Evolutionary conservation across 148 eudicot species (phyloP).

Genomic region (Suaeda aralocaspica): DNA sequence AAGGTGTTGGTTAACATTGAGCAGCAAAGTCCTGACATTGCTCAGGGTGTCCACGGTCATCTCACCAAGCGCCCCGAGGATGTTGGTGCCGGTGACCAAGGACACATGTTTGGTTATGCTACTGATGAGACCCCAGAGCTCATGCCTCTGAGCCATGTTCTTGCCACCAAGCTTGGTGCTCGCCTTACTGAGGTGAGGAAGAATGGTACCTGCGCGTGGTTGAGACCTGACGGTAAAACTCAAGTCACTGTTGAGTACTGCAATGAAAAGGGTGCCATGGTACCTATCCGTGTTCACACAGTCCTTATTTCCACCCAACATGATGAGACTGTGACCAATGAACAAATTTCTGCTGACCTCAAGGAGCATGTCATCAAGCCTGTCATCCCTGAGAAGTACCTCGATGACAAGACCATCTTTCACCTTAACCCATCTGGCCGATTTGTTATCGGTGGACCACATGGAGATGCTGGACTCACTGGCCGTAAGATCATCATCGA

Average conservation of each 20-base stretch:
- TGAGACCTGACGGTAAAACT: slow-evolving; percentile 71
- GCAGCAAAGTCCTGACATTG: slow-evolving; percentile 65
- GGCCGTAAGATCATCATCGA: slow-evolving; percentile 66
- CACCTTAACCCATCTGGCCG: slow-evolving; percentile 68
- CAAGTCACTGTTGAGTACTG: slow-evolving; percentile 68
- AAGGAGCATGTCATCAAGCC: slow-evolving; percentile 58
- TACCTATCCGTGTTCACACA: slow-evolving; percentile 63
- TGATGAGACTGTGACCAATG: slow-evolving; percentile 65
- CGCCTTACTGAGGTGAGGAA: slow-evolving; percentile 63
- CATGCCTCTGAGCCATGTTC: slow-evolving; percentile 68
- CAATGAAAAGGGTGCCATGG: slow-evolving; percentile 65
- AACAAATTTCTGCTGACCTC: slow-evolving; percentile 60
- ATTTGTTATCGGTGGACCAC: slow-evolving; percentile 72
- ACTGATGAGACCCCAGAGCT: slow-evolving; percentile 67
- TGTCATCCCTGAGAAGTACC: slow-evolving; percentile 47
- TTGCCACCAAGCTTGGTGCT: slow-evolving; percentile 65
- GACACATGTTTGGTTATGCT: slow-evolving; percentile 63
- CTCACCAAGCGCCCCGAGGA: slow-evolving; percentile 60
- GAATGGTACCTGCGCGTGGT: slow-evolving; percentile 58
- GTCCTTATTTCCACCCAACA: slow-evolving; percentile 70
- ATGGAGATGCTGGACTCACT: slow-evolving; percentile 65
- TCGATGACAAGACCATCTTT: slow-evolving; percentile 56
- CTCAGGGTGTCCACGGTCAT: slow-evolving; percentile 65
- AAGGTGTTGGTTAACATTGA: slow-evolving; percentile 61
- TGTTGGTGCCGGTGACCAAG: slow-evolving; percentile 64